Evolutionary conservation across 2,329 filamentous ascomycete species (phyloP).

Genomic region (Aspergillus pseudonomiae): DNA sequence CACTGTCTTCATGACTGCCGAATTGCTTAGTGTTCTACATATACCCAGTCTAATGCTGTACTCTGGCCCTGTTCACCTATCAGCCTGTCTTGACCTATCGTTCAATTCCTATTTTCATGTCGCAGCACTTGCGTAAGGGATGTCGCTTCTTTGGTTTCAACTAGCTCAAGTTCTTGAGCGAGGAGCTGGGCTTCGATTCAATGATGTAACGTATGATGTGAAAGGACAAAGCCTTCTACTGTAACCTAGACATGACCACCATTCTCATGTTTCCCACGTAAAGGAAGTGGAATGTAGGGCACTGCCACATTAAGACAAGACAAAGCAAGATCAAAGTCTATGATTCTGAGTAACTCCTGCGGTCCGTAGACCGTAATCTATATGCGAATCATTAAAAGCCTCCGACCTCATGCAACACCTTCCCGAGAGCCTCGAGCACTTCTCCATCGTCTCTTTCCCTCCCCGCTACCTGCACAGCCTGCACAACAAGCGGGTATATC

Average conservation of each 20-base stretch:
- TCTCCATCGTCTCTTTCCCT: slow-evolving; percentile 43
- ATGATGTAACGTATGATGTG: background rate
- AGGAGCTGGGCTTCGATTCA: background rate
- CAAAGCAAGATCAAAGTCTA: background rate
- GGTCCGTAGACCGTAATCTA: background rate
- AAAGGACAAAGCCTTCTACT: background rate
- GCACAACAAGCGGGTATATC: slow-evolving; percentile 71
- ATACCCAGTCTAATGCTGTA: slow-evolving; percentile 20
- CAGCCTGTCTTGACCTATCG: background rate
- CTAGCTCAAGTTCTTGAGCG: background rate
- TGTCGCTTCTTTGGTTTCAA: background rate
- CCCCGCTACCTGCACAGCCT: slow-evolving; percentile 41
- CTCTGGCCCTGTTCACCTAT: slow-evolving; percentile 5
- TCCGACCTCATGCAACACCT: slow-evolving; percentile 66
- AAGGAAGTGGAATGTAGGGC: background rate
- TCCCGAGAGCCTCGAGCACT: slow-evolving; percentile 55
- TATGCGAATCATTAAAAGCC: slow-evolving; percentile 9
- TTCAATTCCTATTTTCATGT: background rate
- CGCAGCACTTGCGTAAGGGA: background rate
- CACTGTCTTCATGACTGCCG: slow-evolving; percentile 1
- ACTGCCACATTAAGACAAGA: background rate
- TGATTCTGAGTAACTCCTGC: background rate
- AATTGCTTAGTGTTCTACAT: slow-evolving; percentile 15
- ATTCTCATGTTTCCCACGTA: background rate
- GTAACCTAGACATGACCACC: background rate